Evolutionary conservation across 192 early-diverging fungal species (phyloP).

Genomic region (Backusella circina): DNA sequence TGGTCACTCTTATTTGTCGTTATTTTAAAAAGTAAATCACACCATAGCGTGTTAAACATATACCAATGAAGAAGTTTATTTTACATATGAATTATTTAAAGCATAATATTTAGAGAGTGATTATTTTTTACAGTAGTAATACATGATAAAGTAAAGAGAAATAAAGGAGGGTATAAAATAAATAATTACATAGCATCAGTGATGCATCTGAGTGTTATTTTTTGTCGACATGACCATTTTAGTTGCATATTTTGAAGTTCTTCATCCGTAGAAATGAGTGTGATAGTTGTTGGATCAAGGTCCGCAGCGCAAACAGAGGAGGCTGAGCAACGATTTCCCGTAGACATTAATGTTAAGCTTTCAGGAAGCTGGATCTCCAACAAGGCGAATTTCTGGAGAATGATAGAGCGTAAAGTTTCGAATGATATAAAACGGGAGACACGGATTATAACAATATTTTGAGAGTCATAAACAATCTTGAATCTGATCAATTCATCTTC

Average conservation of each 20-base stretch:
- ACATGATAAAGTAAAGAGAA: background rate
- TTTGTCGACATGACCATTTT: slow-evolving; percentile 2
- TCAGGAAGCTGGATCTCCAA: background rate
- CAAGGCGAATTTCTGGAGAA: background rate
- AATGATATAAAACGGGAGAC: background rate
- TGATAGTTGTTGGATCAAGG: background rate
- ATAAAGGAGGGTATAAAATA: background rate
- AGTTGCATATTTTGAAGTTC: slow-evolving; percentile 3
- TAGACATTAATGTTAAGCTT: background rate
- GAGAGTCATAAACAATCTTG: slow-evolving; percentile 4
- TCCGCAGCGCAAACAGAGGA: slow-evolving; percentile 1
- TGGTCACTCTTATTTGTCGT: background rate
- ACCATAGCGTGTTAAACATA: background rate
- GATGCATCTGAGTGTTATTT: background rate
- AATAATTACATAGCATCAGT: background rate
- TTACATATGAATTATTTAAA: background rate
- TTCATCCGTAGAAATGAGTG: background rate
- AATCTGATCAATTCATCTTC: background rate
- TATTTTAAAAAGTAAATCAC: background rate
- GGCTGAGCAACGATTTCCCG: background rate
- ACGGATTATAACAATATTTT: slow-evolving; percentile 3
- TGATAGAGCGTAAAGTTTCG: background rate
- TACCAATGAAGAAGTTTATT: background rate
- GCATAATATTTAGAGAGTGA: background rate
- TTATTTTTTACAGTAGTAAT: background rate